These are phyloP conservation scores for Naegleria lovaniensis DNA, from an alignment of 208 protist genomes.

Conservation along the genomic window DNA sequence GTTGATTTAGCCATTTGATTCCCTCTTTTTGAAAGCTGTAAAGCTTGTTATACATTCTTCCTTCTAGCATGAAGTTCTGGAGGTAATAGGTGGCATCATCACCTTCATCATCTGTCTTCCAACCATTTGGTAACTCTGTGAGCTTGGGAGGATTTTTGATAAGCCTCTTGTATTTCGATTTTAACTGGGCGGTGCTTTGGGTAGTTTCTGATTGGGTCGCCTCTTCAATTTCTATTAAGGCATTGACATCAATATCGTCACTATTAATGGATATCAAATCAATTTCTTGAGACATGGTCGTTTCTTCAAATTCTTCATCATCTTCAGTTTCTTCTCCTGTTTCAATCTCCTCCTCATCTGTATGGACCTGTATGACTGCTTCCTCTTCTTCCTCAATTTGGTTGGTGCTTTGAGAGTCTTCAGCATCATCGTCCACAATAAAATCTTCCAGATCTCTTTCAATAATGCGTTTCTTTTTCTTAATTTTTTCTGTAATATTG, in stretches of 20 bases:
- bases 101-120: background rate
- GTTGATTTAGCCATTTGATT: slow-evolving; percentile 62
- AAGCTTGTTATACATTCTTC: background rate
- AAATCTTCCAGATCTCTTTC: background rate
- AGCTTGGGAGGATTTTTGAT: background rate
- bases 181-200: background rate
- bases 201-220: background rate
- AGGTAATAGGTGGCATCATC: background rate
- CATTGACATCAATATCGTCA: background rate
- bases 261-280: background rate
- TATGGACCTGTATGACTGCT: background rate
- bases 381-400: background rate
- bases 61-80: background rate
- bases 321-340: background rate
- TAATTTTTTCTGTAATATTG: background rate
- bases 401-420: background rate
- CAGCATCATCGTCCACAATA: background rate
- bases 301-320: background rate
- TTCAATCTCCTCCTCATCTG: background rate
- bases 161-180: too few relatives aligned
- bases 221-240: background rate
- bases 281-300: background rate
- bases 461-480: background rate
- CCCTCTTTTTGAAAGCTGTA: slow-evolving; percentile 57
- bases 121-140: background rate